Evolutionary conservation across 768 basidiomycete genomes (phyloP), one percentile per base, ranked within the genome.

Genomic region (Dentipellis sp.): DNA sequence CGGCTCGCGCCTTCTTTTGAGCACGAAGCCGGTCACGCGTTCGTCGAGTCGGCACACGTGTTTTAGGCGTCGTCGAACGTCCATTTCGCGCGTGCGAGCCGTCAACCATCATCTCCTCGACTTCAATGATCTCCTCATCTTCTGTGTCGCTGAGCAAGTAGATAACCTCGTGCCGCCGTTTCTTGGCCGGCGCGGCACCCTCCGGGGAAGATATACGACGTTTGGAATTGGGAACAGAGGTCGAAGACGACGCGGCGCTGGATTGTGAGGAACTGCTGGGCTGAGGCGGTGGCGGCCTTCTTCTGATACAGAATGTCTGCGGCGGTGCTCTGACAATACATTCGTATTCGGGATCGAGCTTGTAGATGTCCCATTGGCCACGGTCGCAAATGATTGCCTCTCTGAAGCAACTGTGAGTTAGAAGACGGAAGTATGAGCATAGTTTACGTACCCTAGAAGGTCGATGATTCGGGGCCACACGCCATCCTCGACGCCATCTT

Each of bases 321-420:
- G 29, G 29, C 3, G 29, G 29, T 29, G 29, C 29, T 29, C 29
- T 6, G 9, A 88, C 81, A 56, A 71, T 68, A 64, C 88, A 91
- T 21, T 79, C 77, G 61, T 91, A 91, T n/a, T 69, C 67, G 2
- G 84, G 81, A 64, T 91, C 89, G 8, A 91, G 75, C 65, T 90
- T 91, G 71, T 90, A 84, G 29, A 91, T 82, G 58, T 91, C 89
- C 89, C 89, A 91, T 66, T 90, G 88, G 37, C 91, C 86, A 65
- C 86, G 85, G 17, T 79, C 78, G 64, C 78, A 78, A 56, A 77
- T 66, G 53, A 78, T 68, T 1, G 67, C 65, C 68, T 56, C 45
- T 39, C 35, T 40, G 12, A 9, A 14, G 6, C 9, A 34, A 35
- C 2, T 17, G 50, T 50, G 46, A 23, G 14, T 22, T 14, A 36